Conservation (phyloP, 1,284 basidiomycete species). For the Rhodotorula sp. region DNA sequence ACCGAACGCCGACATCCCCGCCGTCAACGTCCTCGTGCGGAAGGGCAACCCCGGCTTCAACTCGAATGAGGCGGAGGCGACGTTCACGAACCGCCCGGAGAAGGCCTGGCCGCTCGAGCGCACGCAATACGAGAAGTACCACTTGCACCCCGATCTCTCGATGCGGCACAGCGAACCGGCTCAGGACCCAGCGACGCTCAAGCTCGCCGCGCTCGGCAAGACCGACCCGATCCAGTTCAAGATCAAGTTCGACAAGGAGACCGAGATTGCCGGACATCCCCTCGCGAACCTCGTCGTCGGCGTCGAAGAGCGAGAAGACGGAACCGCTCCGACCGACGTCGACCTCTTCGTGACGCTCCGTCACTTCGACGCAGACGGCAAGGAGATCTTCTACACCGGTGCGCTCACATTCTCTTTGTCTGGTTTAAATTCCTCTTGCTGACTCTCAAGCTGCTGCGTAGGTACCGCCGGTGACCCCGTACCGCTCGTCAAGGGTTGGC, state of each 20-base stretch:
- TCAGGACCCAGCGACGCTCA: conserved; percentile 5
- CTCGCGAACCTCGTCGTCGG: conserved; percentile 42
- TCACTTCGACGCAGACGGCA: conserved; percentile 45
- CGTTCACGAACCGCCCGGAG: conserved; percentile 42
- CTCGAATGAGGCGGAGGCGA: conserved; percentile 46
- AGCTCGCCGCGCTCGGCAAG: conserved; percentile 36
- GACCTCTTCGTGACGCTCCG: conserved; percentile 49
- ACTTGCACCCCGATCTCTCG: conserved; percentile 37
- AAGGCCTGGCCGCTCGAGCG: conserved; percentile 46
- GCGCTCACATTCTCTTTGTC: neutral
- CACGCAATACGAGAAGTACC: conserved; percentile 43
- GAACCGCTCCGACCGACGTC: conserved; percentile 45
- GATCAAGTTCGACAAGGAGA: conserved; percentile 42
- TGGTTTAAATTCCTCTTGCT: neutral
- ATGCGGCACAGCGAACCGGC: neutral
- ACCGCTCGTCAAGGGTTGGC: conserved; percentile 48
- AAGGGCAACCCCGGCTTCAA: conserved; percentile 49
- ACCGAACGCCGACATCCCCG: conserved; percentile 45
- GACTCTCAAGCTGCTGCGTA: neutral
- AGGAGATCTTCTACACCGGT: conserved; percentile 49
- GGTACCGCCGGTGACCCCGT: conserved; percentile 48
- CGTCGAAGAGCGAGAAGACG: conserved; percentile 37
- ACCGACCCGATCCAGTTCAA: conserved; percentile 38
- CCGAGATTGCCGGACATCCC: conserved; percentile 48
- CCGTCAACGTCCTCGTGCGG: conserved; percentile 46